Evolutionary conservation across 2,329 filamentous ascomycete genomes (phyloP), one percentile per base, ranked within the genome.

Genomic region (Penicillium sp.): DNA sequence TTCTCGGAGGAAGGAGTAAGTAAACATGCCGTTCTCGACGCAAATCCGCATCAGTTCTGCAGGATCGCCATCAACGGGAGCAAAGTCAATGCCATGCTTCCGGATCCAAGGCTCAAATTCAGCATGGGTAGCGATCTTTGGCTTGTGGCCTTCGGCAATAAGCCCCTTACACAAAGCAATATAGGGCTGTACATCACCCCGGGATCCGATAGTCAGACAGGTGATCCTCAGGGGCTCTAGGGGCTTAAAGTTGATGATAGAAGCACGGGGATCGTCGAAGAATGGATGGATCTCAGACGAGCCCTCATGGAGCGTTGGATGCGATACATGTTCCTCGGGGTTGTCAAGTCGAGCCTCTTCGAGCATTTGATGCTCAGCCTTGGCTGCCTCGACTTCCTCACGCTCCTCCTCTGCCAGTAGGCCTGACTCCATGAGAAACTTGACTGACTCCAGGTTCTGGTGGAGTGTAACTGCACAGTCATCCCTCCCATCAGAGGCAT

Each of bases 21-120:
- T 98, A 70, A 99, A 99, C 78, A 96, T 98, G 68, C 95, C 95
- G 70, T 98, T 92, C 71, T 98, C 92, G 49, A 98, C 93, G 70
- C 95, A 99, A 42, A 99, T 87, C 1, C 89, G 85, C 93, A 99
- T 98, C 46, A 99, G 83, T 75, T 98, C 93, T 31, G 87, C 91
- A 1, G 95, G 95, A 69, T 99, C 92, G 31, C 95, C 95, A 60
- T 89, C 92, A 0, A 99, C 89, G 8, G 89, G 87, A 4, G 86
- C 87, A 73, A 98, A 99, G 59, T 95, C 92, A 66, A 99, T 97
- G 0, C 93, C 95, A 70, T 98, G 92, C n/a, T 87, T 85, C 70
- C 92, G 85, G 45, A 99, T 85, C 93, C 93, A 99, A 14, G 81
- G 83, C 66, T 90, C 88, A 68, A 99, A 99, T 73, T 98, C 93